A percentile compares a stretch with the other conserved stretches of the same genome.
Evolutionary conservation across 805 yeast species (phyloP).

Genomic region (Saitoella complicata): DNA sequence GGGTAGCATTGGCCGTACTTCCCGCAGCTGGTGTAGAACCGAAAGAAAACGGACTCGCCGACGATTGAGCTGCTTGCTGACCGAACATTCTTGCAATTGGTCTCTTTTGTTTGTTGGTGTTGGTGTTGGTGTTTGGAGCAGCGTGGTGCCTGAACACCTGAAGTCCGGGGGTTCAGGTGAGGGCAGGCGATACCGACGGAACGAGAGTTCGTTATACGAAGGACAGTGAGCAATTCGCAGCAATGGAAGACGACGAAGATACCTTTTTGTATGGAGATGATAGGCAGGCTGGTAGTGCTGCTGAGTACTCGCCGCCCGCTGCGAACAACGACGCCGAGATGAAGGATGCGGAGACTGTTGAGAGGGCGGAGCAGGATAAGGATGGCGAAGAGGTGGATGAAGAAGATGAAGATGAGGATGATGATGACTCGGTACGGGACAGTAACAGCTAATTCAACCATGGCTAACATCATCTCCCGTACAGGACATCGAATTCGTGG

Average conservation of each 20-base stretch:
- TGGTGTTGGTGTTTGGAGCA: background rate
- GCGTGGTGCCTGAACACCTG: background rate
- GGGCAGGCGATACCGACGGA: background rate
- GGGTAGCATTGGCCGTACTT: too few relatives aligned
- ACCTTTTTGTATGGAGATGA: slow-evolving; percentile 42
- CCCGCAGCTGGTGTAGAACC: background rate
- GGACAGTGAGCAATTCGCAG: slow-evolving; percentile 5
- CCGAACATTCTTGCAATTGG: background rate
- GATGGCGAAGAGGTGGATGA: slow-evolving; percentile 27
- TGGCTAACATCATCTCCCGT: background rate
- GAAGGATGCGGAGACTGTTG: slow-evolving; percentile 11
- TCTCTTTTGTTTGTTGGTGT: background rate
- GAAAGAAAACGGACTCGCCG: background rate
- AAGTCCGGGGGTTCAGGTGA: background rate
- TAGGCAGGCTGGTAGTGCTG: slow-evolving; percentile 9
- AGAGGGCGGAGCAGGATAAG: slow-evolving; percentile 9
- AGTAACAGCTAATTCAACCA: background rate
- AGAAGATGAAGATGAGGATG: slow-evolving; percentile 30
- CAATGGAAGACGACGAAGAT: slow-evolving; percentile 43
- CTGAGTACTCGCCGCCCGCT: slow-evolving; percentile 9
- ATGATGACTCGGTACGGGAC: slow-evolving; percentile 31
- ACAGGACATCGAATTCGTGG: slow-evolving; percentile 71
- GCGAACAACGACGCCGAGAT: slow-evolving; percentile 17
- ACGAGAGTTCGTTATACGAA: background rate
- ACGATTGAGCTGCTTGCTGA: background rate